phyloP scores from a whole-genome alignment of 768 basidiomycete genomes.

The Calocybe indica region DNA sequence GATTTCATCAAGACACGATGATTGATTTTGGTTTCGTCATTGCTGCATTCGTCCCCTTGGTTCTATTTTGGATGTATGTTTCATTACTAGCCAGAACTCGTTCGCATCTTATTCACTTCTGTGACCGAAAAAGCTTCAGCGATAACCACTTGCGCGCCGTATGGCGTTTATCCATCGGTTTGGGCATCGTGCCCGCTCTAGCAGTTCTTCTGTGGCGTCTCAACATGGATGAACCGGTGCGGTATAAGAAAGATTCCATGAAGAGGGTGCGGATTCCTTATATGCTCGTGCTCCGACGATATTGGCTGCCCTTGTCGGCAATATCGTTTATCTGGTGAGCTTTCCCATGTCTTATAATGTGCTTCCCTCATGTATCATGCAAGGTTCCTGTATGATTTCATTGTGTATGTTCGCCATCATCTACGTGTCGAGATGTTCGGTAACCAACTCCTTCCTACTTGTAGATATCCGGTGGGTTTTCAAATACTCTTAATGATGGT shows the following conservation, averaged over 20 bases:
- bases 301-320: conserved; percentile 70
- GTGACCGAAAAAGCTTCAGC: conserved; percentile 49
- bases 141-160: conserved; percentile 75
- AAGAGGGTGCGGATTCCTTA: conserved; percentile 71
- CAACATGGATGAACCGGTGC: conserved; percentile 73
- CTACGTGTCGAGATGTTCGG: neutral
- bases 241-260: conserved; percentile 78
- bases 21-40: conserved; percentile 83
- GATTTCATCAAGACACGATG: conserved; percentile 55
- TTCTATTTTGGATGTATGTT: conserved; percentile 83
- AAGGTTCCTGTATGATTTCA: conserved; percentile 79
- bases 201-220: conserved; percentile 86
- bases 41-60: conserved; percentile 74
- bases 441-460: neutral
- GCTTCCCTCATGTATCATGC: neutral
- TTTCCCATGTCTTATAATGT: neutral
- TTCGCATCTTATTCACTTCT: neutral
- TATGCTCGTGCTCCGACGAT: conserved; percentile 67
- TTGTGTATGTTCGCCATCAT: conserved; percentile 42
- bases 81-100: neutral
- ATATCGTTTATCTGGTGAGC: conserved; percentile 72
- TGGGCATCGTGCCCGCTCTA: conserved; percentile 76
- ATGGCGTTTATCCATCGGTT: conserved; percentile 82
- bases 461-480: conserved; percentile 57
- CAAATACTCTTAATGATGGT: neutral